phyloP scores from a whole-genome alignment of 2,329 filamentous ascomycete genomes.

The Penicillium sp. region DNA sequence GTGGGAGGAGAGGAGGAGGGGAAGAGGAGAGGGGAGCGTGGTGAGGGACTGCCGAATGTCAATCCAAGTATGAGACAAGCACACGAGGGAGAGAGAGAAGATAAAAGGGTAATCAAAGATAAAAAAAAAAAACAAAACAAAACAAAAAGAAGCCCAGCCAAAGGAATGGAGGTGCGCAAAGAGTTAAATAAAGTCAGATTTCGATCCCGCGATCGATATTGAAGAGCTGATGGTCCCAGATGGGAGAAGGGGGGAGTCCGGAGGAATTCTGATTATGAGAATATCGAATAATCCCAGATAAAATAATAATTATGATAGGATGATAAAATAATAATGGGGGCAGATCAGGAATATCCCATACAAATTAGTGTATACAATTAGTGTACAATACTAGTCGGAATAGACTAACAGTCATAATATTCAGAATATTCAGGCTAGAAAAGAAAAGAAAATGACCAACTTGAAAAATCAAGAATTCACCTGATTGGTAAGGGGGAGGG shows the following conservation, averaged over 20 bases:
- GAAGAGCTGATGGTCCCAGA: constrained; percentile 16
- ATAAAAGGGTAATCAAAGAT: neutral
- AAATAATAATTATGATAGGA: no score
- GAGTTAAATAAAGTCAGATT: constrained; percentile 29
- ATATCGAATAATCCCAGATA: neutral
- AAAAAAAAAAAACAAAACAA: no score
- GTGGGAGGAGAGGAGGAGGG: constrained; percentile 29
- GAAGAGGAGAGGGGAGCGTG: constrained; percentile 10
- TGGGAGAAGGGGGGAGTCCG: neutral
- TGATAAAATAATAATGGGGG: neutral
- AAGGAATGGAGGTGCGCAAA: constrained; percentile 10
- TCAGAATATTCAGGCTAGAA: constrained; percentile 1
- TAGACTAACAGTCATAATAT: no score
- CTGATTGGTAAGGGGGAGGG: neutral
- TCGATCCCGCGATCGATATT: constrained; percentile 29
- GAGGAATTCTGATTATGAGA: constrained; percentile 3
- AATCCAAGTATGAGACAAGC: constrained; percentile 31
- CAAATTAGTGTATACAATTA: no score
- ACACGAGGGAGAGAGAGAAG: neutral
- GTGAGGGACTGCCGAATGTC: constrained; percentile 30
- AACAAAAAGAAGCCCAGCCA: constrained; percentile 8
- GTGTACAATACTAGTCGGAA: no score
- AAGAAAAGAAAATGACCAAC: neutral
- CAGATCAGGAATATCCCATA: neutral
- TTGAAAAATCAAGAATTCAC: neutral